These are phyloP conservation scores for Candida ortonii DNA, from an alignment of 805 yeast species.

Conservation along the genomic window DNA sequence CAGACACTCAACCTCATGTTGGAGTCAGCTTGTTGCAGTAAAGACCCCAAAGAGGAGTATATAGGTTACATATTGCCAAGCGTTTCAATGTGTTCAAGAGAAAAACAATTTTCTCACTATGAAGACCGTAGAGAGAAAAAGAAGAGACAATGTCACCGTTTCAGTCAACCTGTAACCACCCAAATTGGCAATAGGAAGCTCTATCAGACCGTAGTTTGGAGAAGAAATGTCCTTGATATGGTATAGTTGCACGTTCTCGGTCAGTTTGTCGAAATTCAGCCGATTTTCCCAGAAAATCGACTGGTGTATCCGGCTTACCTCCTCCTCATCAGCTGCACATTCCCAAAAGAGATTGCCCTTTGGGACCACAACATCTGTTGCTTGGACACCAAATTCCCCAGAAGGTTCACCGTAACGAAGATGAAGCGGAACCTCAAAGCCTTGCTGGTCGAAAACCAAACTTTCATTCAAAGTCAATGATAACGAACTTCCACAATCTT, in stretches of 20 bases:
- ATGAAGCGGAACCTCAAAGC: constrained; percentile 33
- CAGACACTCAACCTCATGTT: too few relatives aligned
- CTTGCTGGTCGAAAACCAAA: constrained; percentile 7
- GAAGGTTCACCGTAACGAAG: constrained; percentile 31
- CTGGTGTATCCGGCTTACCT: constrained; percentile 8
- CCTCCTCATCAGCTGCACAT: constrained; percentile 19
- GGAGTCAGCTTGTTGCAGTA: too few relatives aligned
- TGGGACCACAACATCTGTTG: constrained; percentile 13
- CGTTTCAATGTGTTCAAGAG: too few relatives aligned
- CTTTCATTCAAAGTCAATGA: constrained; percentile 19
- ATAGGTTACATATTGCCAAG: too few relatives aligned
- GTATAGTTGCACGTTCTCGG: constrained; percentile 12
- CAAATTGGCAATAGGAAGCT: constrained; percentile 19
- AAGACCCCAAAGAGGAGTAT: too few relatives aligned
- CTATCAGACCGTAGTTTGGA: constrained; percentile 9
- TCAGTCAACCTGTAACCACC: constrained; percentile 15
- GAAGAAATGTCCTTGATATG: constrained; percentile 10
- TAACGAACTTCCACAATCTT: constrained; percentile 25
- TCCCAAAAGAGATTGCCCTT: constrained; percentile 28
- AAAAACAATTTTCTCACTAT: too few relatives aligned
- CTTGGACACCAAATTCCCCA: constrained; percentile 5
- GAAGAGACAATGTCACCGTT: constrained; percentile 10
- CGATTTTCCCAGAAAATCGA: constrained; percentile 26
- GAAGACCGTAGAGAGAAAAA: constrained; percentile 11
- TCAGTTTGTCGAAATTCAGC: constrained; percentile 18